Percentiles rank a stretch among this genome's conserved stretches.
These are phyloP conservation scores for Hamiltosporidium magnivora DNA, from an alignment of 371 early-diverging fungal species.

Conservation along the genomic window DNA sequence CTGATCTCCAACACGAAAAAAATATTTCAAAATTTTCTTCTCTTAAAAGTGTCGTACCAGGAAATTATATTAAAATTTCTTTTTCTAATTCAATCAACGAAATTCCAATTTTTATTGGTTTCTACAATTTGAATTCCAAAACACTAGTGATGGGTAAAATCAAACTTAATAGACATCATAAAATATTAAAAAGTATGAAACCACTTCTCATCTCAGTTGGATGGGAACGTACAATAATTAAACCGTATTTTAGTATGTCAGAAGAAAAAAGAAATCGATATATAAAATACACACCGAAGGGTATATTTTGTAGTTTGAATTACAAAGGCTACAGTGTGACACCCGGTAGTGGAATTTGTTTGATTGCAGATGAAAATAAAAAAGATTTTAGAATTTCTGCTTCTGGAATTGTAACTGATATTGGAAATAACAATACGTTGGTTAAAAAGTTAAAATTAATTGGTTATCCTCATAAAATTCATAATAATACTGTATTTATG, in stretches of 20 bases:
- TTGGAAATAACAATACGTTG: constrained; percentile 69
- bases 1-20: constrained; percentile 64
- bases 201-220: constrained; percentile 88
- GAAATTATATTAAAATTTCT: too few relatives aligned
- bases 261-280: constrained; percentile 69
- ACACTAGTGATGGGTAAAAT: too few relatives aligned
- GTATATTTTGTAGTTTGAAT: background rate
- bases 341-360: constrained; percentile 86
- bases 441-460: constrained; percentile 95
- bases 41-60: too few relatives aligned
- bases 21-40: constrained; percentile 68
- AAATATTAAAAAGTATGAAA: constrained; percentile 78
- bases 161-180: too few relatives aligned
- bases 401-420: constrained; percentile 78
- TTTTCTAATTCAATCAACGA: too few relatives aligned
- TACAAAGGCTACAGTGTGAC: constrained; percentile 59
- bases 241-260: constrained; percentile 78
- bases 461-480: constrained; percentile 78
- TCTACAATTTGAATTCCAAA: too few relatives aligned
- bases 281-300: constrained; percentile 73
- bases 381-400: constrained; percentile 75
- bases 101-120: too few relatives aligned
- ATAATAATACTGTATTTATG: constrained; percentile 91
- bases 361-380: constrained; percentile 45
- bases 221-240: constrained; percentile 89